Base-by-base conservation (phyloP, 192 early-diverging fungal species). In the Cladochytrium replicatum region DNA sequence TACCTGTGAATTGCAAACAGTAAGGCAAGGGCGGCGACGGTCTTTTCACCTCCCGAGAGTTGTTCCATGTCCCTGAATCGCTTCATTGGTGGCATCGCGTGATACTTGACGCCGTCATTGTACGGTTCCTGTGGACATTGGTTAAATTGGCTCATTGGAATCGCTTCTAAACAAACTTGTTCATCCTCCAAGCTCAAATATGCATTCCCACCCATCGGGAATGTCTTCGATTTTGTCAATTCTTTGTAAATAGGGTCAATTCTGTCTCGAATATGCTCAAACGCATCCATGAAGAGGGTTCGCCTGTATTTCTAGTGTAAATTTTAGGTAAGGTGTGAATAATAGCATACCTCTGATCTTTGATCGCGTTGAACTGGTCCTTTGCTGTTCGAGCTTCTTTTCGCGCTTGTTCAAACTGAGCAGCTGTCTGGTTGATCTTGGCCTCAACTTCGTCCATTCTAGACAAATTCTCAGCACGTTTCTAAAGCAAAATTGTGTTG, bases 31-130 rank as follows among this genome's bases (percentile, higher is more conserved):
- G 96, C 93, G 0, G 92, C 96, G 28, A 99, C 87, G 0, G 93
- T 94, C 71, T 97, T 99, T 72, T 99, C 96, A 54, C 96, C 96
- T 30, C 96, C 96, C 21, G 91, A 95, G 9, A 99, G 71, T 57
- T 91, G 89, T 49, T 96, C 93, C 96, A 99, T 99, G 60, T 99
- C 96, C 49, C 93, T 71, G 78, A 99, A 99, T 24, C 93, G 83
- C 71, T 99, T 99, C 79, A 93, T 86, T 19, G 96, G 96, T 4
- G 96, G 96, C 92, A 97, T 97, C 0, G 96, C 93, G 58, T 99
- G 93, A 70, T 95, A 99, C 50, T 90, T 88, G 38, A 99, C 77
- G 27, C 93, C 93, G 42, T 85, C 79, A 48, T 90, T 58, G 44
- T 93, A 99, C 2, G 96, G 96, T 63, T 97, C 91, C 64, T 77